phyloP scores from a whole-genome alignment of 2,329 filamentous ascomycete species.

The Penicillium glabrum region DNA sequence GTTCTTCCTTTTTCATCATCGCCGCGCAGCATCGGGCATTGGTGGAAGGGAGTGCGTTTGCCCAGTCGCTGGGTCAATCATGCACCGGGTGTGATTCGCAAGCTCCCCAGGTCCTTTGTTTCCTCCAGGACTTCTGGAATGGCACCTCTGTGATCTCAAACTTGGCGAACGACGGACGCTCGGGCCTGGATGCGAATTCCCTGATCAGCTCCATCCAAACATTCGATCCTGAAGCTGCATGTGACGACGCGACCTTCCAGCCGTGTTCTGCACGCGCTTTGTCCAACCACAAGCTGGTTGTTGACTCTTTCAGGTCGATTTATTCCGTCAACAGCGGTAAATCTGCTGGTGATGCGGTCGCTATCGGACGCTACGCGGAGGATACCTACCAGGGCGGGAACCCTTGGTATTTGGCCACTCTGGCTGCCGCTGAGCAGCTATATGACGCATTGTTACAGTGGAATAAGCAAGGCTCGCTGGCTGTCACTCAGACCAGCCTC shows the following conservation, averaged over 20 bases:
- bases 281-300: slow-evolving; percentile 73
- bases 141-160: slow-evolving; percentile 65
- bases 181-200: slow-evolving; percentile 71
- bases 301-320: slow-evolving; percentile 71
- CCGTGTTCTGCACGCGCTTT: slow-evolving; percentile 69
- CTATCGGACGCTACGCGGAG: slow-evolving; percentile 65
- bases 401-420: slow-evolving; percentile 67
- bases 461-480: slow-evolving; percentile 62
- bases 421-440: slow-evolving; percentile 76
- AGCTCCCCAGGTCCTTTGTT: slow-evolving; percentile 71
- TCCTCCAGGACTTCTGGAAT: slow-evolving; percentile 73
- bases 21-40: slow-evolving; percentile 66
- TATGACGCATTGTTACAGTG: slow-evolving; percentile 75
- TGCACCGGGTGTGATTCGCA: slow-evolving; percentile 63
- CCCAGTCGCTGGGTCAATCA: slow-evolving; percentile 61
- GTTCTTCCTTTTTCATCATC: slow-evolving; percentile 77
- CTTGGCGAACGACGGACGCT: slow-evolving; percentile 59
- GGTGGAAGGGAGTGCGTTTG: slow-evolving; percentile 63
- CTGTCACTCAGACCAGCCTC: slow-evolving; percentile 64
- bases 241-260: slow-evolving; percentile 64
- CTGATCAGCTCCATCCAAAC: slow-evolving; percentile 52
- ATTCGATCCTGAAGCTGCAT: slow-evolving; percentile 35
- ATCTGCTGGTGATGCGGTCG: slow-evolving; percentile 33
- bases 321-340: slow-evolving; percentile 57
- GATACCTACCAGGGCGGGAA: slow-evolving; percentile 77